Evolutionary conservation across 2,329 filamentous ascomycete species (phyloP).

Genomic region (Eutypa lata): DNA sequence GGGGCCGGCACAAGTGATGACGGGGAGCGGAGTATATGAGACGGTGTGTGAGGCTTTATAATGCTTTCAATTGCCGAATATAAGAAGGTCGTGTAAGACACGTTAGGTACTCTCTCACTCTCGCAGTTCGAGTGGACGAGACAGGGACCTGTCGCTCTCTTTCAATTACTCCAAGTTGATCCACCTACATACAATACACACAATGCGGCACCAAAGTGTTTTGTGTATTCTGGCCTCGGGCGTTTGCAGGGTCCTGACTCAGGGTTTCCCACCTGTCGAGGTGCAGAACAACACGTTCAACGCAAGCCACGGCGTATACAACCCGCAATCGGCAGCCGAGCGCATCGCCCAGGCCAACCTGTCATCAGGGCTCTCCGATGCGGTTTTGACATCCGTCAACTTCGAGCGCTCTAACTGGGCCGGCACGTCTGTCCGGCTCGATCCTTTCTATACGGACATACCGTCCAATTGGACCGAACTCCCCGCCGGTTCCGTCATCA

Average conservation of each 20-base stretch:
- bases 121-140: too few species aligned
- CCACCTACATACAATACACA: too few species aligned
- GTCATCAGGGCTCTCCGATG: not conserved
- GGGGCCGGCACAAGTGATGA: too few species aligned
- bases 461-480: not conserved
- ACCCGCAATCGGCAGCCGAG: not conserved
- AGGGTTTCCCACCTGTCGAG: not conserved
- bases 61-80: too few species aligned
- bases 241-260: not conserved
- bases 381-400: conserved; percentile 2
- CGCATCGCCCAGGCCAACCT: not conserved
- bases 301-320: not conserved
- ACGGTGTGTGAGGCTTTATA: too few species aligned
- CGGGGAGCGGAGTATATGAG: too few species aligned
- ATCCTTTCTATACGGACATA: conserved; percentile 3
- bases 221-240: not conserved
- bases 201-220: not conserved
- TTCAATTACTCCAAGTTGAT: too few species aligned
- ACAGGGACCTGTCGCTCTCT: too few species aligned
- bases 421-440: conserved; percentile 1
- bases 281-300: conserved; percentile 2
- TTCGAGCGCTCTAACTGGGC: conserved; percentile 7
- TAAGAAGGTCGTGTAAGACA: too few species aligned
- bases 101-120: too few species aligned
- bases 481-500: not conserved